Base-by-base conservation (phyloP, 1,139 yeast genomes). In the Candida sojae region DNA sequence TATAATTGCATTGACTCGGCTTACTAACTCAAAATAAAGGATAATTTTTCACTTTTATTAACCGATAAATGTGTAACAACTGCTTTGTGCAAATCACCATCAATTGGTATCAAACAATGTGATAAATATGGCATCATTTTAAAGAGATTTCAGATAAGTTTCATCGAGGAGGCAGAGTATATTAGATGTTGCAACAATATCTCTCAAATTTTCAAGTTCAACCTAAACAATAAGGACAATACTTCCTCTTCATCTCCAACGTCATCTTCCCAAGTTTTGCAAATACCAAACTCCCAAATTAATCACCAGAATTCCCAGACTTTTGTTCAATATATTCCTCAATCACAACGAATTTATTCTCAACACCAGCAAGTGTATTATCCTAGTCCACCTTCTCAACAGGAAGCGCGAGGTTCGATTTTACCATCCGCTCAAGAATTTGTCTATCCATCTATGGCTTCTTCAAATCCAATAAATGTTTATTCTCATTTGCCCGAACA, bases 91-190 rank as follows among this genome's bases (percentile, higher is more conserved):
- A 60, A 57, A 43, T 54, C 40, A 28, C 69, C 70, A 2, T 58
- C 61, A 10, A 49, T 66, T n/a, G 70, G 69, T 1, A 54, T 60
- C 45, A 66, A 66, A 43, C 60, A 60, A 43, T 44, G 55, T 6
- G 59, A 56, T 44, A 47, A 53, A 5, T 45, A 41, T 29, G 70
- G 69, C 4, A 48, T 49, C 1, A 44, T 63, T 10, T 21, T 62
- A 25, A 51, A 53, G 23, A 47, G 65, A 41, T 61, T 61, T 44
- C 66, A 62, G 48, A 57, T 61, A 7, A 59, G 61, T 35, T 53
- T 61, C 21, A 45, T 33, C 6, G 47, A 45, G 36, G 52, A 48
- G 3, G 34, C 7, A 6, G 55, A 52, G 21, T 59, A 49, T 44
- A 49, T 49, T 9, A 37, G 39, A 10, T 59, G 64, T 49, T 45